phyloP scores from a whole-genome alignment of 2,329 filamentous ascomycete species.

The Cladosporium phlei region DNA sequence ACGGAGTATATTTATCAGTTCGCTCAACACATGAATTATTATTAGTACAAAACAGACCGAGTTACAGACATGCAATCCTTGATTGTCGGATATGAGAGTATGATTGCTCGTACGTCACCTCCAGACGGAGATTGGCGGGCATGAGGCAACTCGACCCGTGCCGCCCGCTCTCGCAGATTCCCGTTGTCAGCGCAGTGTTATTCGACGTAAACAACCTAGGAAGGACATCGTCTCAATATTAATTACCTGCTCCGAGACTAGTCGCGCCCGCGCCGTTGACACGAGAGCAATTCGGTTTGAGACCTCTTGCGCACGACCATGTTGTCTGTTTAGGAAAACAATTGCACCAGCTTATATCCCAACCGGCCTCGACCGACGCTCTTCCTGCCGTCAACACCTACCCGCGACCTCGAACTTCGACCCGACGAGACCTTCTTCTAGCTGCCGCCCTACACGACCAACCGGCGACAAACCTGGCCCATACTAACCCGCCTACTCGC shows the following conservation, averaged over 20 bases:
- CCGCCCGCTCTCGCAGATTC: no score
- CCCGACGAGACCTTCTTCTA: conserved; percentile 1
- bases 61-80: no score
- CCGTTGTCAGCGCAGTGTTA: no score
- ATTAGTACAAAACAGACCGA: no score
- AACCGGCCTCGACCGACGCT: conserved; percentile 3
- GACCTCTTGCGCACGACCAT: conserved; percentile 14
- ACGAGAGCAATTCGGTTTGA: conserved; percentile 10
- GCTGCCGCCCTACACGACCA: conserved; percentile 1
- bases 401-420: conserved; percentile 2
- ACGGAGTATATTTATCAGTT: no score
- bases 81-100: no score
- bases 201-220: conserved; percentile 7
- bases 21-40: no score
- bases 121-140: no score
- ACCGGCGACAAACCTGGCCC: conserved; percentile 10
- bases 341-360: conserved; percentile 7
- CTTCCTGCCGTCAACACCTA: conserved; percentile 2
- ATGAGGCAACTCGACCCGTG: no score
- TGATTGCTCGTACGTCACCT: no score
- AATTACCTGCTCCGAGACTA: conserved; percentile 11
- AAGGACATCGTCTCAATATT: conserved; percentile 5
- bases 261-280: conserved; percentile 10
- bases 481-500: conserved; percentile 4
- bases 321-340: conserved; percentile 14